These are phyloP conservation scores for Fusarium devonianum DNA, from an alignment of 2,329 filamentous ascomycete genomes.

Conservation along the genomic window DNA sequence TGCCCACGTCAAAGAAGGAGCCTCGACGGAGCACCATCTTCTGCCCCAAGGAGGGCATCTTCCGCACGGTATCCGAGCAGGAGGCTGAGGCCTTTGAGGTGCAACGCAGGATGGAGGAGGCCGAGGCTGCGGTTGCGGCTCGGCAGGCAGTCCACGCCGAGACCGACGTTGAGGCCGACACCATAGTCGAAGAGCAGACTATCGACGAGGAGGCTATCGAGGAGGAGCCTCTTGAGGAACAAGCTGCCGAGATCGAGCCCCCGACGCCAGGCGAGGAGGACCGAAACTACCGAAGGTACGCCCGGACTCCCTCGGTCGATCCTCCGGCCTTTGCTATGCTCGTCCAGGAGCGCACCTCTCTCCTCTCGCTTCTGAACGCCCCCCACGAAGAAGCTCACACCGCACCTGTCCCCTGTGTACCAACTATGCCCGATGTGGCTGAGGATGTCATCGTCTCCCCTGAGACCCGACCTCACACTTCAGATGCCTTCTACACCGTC, in stretches of 20 bases:
- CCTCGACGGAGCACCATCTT: conserved; percentile 63
- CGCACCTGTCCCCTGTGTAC: conserved; percentile 49
- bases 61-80: conserved; percentile 65
- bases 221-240: conserved; percentile 44
- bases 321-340: conserved; percentile 66
- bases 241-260: conserved; percentile 39
- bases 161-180: conserved; percentile 25
- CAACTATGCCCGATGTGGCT: conserved; percentile 44
- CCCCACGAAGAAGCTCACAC: conserved; percentile 52
- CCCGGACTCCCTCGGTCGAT: conserved; percentile 68
- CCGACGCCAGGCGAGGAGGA: conserved; percentile 46
- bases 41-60: conserved; percentile 68
- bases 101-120: conserved; percentile 37
- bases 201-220: conserved; percentile 17
- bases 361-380: conserved; percentile 67
- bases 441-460: conserved; percentile 30
- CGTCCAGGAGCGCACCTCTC: conserved; percentile 62
- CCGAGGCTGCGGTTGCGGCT: conserved; percentile 19
- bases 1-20: conserved; percentile 47
- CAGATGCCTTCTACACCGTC: conserved; percentile 55
- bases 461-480: conserved; percentile 54
- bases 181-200: conserved; percentile 32
- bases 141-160: conserved; percentile 20
- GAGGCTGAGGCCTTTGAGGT: conserved; percentile 56
- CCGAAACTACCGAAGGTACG: conserved; percentile 52